These are phyloP conservation scores for Colletotrichum tanaceti DNA, from an alignment of 2,329 filamentous ascomycete species.

Conservation along the genomic window DNA sequence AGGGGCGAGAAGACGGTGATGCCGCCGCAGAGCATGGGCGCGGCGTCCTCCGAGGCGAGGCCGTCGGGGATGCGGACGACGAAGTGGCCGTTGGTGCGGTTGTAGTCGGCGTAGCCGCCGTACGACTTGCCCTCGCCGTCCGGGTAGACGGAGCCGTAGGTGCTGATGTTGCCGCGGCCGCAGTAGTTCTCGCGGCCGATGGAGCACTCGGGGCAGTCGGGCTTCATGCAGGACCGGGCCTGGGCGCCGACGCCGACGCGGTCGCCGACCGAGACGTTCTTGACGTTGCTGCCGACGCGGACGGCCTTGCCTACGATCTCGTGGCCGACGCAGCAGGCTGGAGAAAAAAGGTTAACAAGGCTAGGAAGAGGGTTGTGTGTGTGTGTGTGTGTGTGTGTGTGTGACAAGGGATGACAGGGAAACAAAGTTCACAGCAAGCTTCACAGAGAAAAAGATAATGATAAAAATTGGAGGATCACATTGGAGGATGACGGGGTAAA, in stretches of 20 bases:
- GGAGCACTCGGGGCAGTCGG: conserved; percentile 57
- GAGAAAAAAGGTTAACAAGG: background rate
- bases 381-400: too few relatives aligned
- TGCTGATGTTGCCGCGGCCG: conserved; percentile 55
- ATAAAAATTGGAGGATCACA: too few relatives aligned
- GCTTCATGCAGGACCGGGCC: conserved; percentile 62
- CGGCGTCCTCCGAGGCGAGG: conserved; percentile 54
- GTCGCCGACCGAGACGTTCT: conserved; percentile 68
- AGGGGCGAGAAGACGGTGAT: conserved; percentile 76
- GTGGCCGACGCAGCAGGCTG: conserved; percentile 69
- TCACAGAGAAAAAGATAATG: too few relatives aligned
- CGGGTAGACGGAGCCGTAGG: conserved; percentile 64
- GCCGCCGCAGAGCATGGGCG: conserved; percentile 78
- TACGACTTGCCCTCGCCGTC: conserved; percentile 67
- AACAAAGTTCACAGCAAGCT: too few relatives aligned
- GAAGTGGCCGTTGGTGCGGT: conserved; percentile 58
- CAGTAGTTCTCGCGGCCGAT: conserved; percentile 58
- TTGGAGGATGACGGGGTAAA: conserved; percentile 25
- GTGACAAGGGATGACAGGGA: too few relatives aligned
- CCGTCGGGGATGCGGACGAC: conserved; percentile 59
- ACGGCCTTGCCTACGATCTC: conserved; percentile 72
- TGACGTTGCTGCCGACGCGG: conserved; percentile 62
- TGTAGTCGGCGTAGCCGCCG: conserved; percentile 61
- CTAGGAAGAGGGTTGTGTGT: too few relatives aligned
- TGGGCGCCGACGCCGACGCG: conserved; percentile 74